Conservation (phyloP, 2,329 filamentous ascomycete genomes). For the Aspergillus transmontanensis region DNA sequence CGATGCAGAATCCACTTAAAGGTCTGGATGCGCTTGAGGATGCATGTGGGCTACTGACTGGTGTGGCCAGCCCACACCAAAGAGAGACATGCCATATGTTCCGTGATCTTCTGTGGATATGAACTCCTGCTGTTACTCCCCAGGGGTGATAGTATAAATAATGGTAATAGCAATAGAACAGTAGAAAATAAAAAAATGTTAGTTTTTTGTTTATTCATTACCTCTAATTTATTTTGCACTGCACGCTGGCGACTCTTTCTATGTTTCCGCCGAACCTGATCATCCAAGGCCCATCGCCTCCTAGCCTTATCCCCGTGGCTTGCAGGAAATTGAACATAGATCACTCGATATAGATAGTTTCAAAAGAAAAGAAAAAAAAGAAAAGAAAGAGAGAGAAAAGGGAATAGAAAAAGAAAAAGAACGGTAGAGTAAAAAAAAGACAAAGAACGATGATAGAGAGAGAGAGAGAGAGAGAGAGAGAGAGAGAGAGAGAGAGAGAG, state of each 20-base stretch:
- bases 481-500: slow-evolving; percentile 2
- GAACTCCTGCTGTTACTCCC: background rate
- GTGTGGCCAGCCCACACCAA: background rate
- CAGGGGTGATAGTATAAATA: background rate
- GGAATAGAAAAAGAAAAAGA: background rate
- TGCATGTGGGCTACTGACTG: background rate
- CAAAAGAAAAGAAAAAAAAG: background rate
- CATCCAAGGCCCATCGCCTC: background rate
- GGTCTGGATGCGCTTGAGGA: background rate
- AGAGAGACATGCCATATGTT: background rate
- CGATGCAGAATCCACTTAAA: background rate
- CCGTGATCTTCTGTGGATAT: background rate
- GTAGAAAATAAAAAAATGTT: background rate
- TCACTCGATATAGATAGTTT: background rate
- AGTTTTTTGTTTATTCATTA: background rate
- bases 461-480: background rate
- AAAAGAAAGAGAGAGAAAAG: background rate
- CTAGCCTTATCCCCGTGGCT: background rate
- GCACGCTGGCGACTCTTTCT: background rate
- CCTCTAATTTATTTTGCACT: background rate
- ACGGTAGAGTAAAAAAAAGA: background rate
- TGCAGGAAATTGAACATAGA: background rate
- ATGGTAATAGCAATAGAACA: background rate
- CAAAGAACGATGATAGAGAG: background rate
- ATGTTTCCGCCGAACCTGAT: slow-evolving; percentile 1